Base-by-base conservation (phyloP, 2,329 filamentous ascomycete genomes). In the Plenodomus tracheiphilus region DNA sequence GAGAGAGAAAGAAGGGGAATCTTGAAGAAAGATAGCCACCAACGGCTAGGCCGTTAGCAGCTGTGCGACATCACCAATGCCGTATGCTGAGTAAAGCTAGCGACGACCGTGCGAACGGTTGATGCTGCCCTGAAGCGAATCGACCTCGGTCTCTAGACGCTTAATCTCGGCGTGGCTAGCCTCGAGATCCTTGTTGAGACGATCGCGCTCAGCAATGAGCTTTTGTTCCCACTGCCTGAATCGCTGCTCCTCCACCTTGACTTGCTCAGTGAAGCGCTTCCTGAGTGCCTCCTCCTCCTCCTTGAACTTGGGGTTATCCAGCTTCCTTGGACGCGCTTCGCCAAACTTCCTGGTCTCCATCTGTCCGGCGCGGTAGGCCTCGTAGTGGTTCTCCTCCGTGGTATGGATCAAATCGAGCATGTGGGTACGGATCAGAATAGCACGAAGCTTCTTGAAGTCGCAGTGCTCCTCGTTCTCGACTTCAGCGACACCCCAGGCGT, bases 271-370 rank as follows among this genome's bases (percentile, higher is more conserved):
- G 80, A 99, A 99, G 66, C 95, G 86, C 86, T 99, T 99, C 79
- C 94, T 87, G 61, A 99, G 86, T 55, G 90, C 89, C 83, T 99
- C 94, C 74, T 99, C 94, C 78, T 99, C 94, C 76, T 99, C 94
- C 85, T 99, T 99, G 85, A 97, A 99, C 83, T 99, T 99, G 79
- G 94, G 94, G 83, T 99, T 99, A 81, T 99, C 94, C 67, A 99
- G 83, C 85, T 99, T 99, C 77, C 93, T 85, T 65, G 94, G 94
- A 62, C 93, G 87, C 51, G 92, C 93, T 81, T 99, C 95, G 77
- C 94, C 94, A 66, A 99, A 97, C 80, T 99, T 99, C 79, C 94
- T 86, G 42, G 94, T 99, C 83, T 99, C 94, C 94, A 99, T 99
- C 79, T 99, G 95, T 77, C 96, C 91, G 46, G 94, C 94, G 68